A percentile compares a stretch with the other conserved stretches of the same genome.
Conservation (phyloP, 805 yeast species). For the Hanseniaspora vineae region DNA sequence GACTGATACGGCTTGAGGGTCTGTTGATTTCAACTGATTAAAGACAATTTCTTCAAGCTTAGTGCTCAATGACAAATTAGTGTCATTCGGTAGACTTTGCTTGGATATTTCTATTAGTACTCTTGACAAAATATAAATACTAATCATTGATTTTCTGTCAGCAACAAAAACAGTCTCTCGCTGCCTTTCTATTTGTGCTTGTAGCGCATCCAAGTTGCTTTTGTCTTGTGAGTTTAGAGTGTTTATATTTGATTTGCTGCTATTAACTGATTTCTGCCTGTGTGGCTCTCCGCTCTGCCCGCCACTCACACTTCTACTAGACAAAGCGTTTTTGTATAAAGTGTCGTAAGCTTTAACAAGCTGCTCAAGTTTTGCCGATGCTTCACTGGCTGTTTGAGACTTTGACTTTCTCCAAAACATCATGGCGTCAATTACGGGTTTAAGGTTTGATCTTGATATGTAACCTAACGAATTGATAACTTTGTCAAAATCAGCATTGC, state of each 20-base stretch:
- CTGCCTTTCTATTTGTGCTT: slow-evolving; percentile 28
- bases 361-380: slow-evolving; percentile 39
- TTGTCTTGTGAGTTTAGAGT: background rate
- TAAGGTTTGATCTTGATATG: slow-evolving; percentile 80
- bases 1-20: slow-evolving; percentile 54
- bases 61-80: slow-evolving; percentile 68
- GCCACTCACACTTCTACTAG: background rate
- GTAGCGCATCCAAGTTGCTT: slow-evolving; percentile 13
- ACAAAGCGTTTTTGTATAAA: background rate
- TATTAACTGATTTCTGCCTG: no score
- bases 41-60: slow-evolving; percentile 89
- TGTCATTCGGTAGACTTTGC: slow-evolving; percentile 62
- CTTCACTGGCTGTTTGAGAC: slow-evolving; percentile 67
- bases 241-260: background rate
- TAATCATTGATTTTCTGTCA: slow-evolving; percentile 73
- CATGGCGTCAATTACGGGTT: slow-evolving; percentile 92
- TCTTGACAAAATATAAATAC: slow-evolving; percentile 80
- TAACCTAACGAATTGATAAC: slow-evolving; percentile 79
- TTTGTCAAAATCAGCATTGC: slow-evolving; percentile 75
- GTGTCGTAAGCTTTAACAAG: slow-evolving; percentile 25
- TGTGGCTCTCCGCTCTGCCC: no score
- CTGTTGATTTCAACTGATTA: slow-evolving; percentile 77
- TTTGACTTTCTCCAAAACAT: slow-evolving; percentile 97
- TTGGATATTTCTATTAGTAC: slow-evolving; percentile 86
- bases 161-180: slow-evolving; percentile 67